A percentile compares a stretch with the other conserved stretches of the same genome.
Evolutionary conservation across 306 rosid species (phyloP).

Genomic region (Malus sylvestris): DNA sequence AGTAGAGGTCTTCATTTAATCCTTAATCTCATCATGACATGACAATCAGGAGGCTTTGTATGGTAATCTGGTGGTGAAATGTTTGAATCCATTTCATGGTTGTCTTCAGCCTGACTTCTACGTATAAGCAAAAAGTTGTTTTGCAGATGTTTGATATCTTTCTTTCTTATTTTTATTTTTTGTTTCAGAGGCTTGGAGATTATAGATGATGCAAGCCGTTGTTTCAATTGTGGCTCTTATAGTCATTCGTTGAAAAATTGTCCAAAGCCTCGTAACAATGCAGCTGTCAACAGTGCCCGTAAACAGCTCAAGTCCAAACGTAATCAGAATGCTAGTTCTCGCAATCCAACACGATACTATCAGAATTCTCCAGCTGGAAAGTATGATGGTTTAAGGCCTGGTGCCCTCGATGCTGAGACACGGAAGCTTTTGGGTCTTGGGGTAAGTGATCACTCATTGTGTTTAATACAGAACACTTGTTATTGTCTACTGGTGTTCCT

Average conservation of each 20-base stretch:
- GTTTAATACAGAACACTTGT: neutral
- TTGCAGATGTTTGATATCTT: slow-evolving; percentile 1
- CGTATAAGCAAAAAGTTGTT: neutral
- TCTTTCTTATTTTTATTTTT: neutral
- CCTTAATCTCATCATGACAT: neutral
- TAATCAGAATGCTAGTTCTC: slow-evolving; percentile 55
- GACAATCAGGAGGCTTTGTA: neutral
- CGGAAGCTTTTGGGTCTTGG: slow-evolving; percentile 71
- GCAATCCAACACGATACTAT: slow-evolving; percentile 82
- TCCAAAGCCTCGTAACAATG: slow-evolving; percentile 61
- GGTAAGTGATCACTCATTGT: slow-evolving; percentile 39
- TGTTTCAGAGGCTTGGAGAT: slow-evolving; percentile 64
- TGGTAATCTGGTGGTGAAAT: neutral
- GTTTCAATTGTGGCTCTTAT: slow-evolving; percentile 96
- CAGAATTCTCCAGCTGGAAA: slow-evolving; percentile 79
- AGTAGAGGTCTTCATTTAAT: neutral
- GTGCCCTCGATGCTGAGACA: slow-evolving; percentile 71
- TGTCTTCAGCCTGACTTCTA: neutral
- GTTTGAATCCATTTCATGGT: neutral
- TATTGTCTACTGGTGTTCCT: slow-evolving; percentile 12
- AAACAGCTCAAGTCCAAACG: slow-evolving; percentile 55
- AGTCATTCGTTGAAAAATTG: slow-evolving; percentile 74
- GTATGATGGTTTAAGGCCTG: slow-evolving; percentile 86
- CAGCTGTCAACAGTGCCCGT: slow-evolving; percentile 84
- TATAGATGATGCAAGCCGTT: slow-evolving; percentile 68